Evolutionary conservation across 176 grass and related monocot genomes (phyloP), one percentile per base, ranked within the genome.

Genomic region (Oryza rufipogon): DNA sequence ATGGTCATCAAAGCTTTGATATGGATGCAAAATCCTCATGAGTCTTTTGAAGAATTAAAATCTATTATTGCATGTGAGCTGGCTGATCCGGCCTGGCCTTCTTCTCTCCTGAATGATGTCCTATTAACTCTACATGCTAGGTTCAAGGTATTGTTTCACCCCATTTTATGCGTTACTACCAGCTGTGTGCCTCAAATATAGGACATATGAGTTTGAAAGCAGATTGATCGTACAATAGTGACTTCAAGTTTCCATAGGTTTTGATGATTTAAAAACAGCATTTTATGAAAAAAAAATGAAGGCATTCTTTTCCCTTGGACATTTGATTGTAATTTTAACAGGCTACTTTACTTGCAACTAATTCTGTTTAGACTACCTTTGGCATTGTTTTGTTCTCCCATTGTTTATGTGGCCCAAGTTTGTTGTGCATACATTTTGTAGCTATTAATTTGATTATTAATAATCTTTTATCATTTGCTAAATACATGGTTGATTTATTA

Each of bases 21-120:
- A 86, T 99, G 96, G 96, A 99, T 99, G 96, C 96, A 99, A 90
- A 99, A 99, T 77, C 91, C 96, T 58, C 96, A 99, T 19, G 96
- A 99, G 72, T 94, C 93, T 77, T 93, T 99, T 65, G 93, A 94
- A 76, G 96, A 99, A 85, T 75, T 99, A 15, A 89, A 94, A 92
- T 92, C 86, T 70, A 99, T 99, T 65, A 99, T 99, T 89, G 96
- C 96, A 22, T 94, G 96, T 77, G 96, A 99, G 79, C 86, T 99
- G 88, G 94, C 91, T 86, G 96, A 99, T 70, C 96, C 93, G 70
- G 89, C 91, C 60, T 99, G 96, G 96, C 91, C 96, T 85, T 99
- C 93, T n/a, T 89, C 96, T 80, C 83, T 96, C 51, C 89, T 99
- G 72, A 99, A 99, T 89, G 96, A 99, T 91, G 91, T 96, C 61